Percentiles rank a stretch among this genome's conserved stretches.
Conservation (phyloP, 495 filamentous ascomycete genomes). For the Penicillium lividum region DNA sequence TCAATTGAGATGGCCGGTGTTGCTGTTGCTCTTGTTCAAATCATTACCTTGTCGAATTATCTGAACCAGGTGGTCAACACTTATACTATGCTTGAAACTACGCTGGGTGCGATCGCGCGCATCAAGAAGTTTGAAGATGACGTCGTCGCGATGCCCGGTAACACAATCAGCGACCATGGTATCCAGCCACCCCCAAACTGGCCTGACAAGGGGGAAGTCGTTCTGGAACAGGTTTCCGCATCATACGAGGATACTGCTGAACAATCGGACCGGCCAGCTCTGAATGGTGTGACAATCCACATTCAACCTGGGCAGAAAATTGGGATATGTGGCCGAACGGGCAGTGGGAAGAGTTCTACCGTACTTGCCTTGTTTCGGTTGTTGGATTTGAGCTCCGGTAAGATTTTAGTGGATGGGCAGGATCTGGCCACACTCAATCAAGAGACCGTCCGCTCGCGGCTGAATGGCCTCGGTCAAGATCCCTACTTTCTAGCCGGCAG, state of each 20-base stretch:
- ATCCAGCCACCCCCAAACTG: conserved; percentile 42
- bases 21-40: conserved; percentile 32
- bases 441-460: conserved; percentile 48
- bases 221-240: too few species aligned
- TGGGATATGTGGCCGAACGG: conserved; percentile 44
- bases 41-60: conserved; percentile 25
- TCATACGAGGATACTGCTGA: conserved; percentile 52
- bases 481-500: conserved; percentile 59
- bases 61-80: conserved; percentile 26
- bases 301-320: conserved; percentile 54
- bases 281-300: conserved; percentile 44
- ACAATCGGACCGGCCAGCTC: conserved; percentile 19
- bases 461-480: conserved; percentile 59
- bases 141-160: conserved; percentile 6
- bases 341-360: conserved; percentile 62
- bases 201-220: conserved; percentile 73
- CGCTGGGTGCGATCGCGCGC: conserved; percentile 28
- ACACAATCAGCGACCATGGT: conserved; percentile 24
- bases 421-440: conserved; percentile 52
- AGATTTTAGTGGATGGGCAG: conserved; percentile 55
- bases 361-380: conserved; percentile 59
- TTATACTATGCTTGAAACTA: conserved; percentile 33
- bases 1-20: conserved; percentile 24
- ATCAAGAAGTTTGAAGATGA: conserved; percentile 32
- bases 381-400: conserved; percentile 47